Percentiles rank a stretch among this genome's conserved stretches.
These are phyloP conservation scores for Cyclotella sp. DNA, from an alignment of 108 stramenopile species.

Conservation along the genomic window DNA sequence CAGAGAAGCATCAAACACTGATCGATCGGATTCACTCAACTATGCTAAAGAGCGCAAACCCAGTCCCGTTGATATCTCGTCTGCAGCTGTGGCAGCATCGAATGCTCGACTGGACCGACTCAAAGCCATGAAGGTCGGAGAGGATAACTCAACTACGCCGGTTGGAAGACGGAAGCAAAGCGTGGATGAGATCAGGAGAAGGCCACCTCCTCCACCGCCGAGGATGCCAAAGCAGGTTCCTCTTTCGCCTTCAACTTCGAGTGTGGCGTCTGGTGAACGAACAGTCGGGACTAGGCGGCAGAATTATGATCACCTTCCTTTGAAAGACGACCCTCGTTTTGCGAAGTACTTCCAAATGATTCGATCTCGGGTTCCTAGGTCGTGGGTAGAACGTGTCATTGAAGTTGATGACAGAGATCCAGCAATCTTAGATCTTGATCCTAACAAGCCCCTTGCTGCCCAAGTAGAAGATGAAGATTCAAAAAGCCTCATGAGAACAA, in stretches of 20 bases:
- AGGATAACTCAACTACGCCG: slow-evolving; percentile 7
- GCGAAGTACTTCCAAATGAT: slow-evolving; percentile 60
- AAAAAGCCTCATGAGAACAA: slow-evolving; percentile 5
- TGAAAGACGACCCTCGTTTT: slow-evolving; percentile 50
- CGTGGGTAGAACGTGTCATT: slow-evolving; percentile 55
- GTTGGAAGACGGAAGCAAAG: slow-evolving; percentile 22
- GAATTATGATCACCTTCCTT: slow-evolving; percentile 33
- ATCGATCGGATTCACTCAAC: slow-evolving; percentile 9
- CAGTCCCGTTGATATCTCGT: slow-evolving; percentile 30
- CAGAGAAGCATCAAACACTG: not conserved
- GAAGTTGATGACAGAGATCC: slow-evolving; percentile 57
- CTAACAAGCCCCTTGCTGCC: slow-evolving; percentile 55
- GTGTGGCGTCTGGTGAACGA: slow-evolving; percentile 9
- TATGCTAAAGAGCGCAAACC: not conserved
- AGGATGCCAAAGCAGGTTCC: not conserved
- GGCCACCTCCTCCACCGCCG: slow-evolving; percentile 23
- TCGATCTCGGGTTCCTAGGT: slow-evolving; percentile 47
- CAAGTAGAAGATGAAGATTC: slow-evolving; percentile 37
- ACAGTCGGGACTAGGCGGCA: slow-evolving; percentile 14
- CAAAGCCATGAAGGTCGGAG: slow-evolving; percentile 27
- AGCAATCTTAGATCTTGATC: slow-evolving; percentile 56
- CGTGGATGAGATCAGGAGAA: slow-evolving; percentile 45
- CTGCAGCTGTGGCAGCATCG: slow-evolving; percentile 33
- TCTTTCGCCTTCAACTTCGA: not conserved
- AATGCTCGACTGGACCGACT: slow-evolving; percentile 38